Evolutionary conservation across 2,329 filamentous ascomycete genomes (phyloP).

Genomic region (Metarhizium brunneum): DNA sequence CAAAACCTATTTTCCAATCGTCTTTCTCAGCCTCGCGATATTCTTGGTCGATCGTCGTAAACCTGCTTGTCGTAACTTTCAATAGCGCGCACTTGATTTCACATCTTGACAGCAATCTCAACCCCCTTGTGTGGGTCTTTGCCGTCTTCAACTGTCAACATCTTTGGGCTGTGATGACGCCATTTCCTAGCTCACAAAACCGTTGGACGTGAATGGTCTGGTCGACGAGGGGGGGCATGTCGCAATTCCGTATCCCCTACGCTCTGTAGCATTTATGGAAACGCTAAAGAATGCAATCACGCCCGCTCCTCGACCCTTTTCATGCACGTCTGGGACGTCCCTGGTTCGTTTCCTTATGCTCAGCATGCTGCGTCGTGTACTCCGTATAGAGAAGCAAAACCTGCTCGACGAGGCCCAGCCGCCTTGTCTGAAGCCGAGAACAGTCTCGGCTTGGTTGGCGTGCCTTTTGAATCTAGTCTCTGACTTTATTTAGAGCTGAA

Average conservation of each 20-base stretch:
- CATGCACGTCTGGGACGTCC: not conserved
- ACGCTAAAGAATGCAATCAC: not conserved
- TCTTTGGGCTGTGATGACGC: constrained; percentile 2
- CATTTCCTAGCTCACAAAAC: not conserved
- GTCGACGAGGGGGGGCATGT: not conserved
- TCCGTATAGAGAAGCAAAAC: not conserved
- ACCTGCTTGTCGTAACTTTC: not conserved
- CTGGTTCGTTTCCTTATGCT: not conserved
- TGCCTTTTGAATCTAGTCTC: not conserved
- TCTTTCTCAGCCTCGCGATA: too few relatives aligned
- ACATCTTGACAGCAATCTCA: not conserved
- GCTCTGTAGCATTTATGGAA: not conserved
- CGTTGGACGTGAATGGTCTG: too few relatives aligned
- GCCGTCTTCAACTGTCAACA: not conserved
- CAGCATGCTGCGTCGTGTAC: not conserved
- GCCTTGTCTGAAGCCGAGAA: not conserved
- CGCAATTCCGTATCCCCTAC: not conserved
- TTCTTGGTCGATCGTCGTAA: not conserved
- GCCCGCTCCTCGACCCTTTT: not conserved
- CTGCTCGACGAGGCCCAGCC: not conserved
- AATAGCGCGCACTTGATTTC: not conserved
- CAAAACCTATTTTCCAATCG: too few relatives aligned
- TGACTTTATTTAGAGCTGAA: not conserved
- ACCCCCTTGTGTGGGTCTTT: not conserved
- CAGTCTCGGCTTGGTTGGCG: not conserved